Evolutionary conservation across 2,329 filamentous ascomycete genomes (phyloP).

Genomic region (Penicillium sp.): DNA sequence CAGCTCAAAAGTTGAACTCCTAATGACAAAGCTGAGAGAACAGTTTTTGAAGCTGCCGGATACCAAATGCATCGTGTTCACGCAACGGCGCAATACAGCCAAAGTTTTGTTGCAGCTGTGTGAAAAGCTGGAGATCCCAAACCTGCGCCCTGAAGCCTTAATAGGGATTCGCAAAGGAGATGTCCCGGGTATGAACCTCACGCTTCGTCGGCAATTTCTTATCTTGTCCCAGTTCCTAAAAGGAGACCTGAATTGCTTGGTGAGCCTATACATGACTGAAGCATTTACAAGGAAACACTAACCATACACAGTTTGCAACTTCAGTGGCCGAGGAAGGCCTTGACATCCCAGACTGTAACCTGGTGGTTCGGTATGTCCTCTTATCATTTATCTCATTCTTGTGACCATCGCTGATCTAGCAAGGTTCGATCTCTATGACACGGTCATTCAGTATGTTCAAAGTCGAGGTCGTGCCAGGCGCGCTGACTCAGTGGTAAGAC

Average conservation of each 20-base stretch:
- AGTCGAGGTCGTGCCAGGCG: conserved; percentile 83
- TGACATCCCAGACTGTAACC: conserved; percentile 63
- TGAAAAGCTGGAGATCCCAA: conserved; percentile 52
- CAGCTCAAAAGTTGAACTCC: conserved; percentile 67
- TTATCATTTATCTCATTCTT: neutral
- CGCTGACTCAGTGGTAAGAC: conserved; percentile 57
- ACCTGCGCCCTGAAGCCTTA: conserved; percentile 61
- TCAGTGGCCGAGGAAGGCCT: conserved; percentile 64
- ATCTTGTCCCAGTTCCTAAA: conserved; percentile 63
- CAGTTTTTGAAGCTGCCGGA: conserved; percentile 59
- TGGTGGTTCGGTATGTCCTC: conserved; percentile 50
- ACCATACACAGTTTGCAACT: conserved; percentile 51
- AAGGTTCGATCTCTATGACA: conserved; percentile 83
- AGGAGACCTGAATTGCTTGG: conserved; percentile 27
- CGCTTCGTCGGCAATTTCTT: conserved; percentile 69
- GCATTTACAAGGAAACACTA: neutral
- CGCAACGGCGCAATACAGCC: conserved; percentile 73
- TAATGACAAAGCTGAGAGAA: conserved; percentile 58
- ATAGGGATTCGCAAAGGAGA: conserved; percentile 57
- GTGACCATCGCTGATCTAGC: conserved; percentile 9
- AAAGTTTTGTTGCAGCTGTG: conserved; percentile 68
- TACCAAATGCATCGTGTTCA: conserved; percentile 81
- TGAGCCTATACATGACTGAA: neutral
- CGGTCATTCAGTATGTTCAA: conserved; percentile 92
- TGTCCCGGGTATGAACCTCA: conserved; percentile 58